These are phyloP conservation scores for Cryptosporidium xiaoi DNA, from an alignment of 169 alveolate genomes.

Conservation along the genomic window DNA sequence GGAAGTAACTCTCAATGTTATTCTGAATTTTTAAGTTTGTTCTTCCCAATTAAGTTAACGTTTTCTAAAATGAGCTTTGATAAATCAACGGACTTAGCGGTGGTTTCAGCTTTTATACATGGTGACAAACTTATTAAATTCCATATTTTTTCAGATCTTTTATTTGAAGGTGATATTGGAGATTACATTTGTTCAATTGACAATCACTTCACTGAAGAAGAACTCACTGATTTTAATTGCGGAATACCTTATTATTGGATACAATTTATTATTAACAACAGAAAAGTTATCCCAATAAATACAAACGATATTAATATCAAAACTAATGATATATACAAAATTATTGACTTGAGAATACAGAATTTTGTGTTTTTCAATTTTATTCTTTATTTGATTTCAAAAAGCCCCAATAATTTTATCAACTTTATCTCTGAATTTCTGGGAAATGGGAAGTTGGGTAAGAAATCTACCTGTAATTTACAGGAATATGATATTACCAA, in stretches of 20 bases:
- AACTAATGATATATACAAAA: constrained; percentile 17
- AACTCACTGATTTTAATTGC: not conserved
- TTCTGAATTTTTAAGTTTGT: not conserved
- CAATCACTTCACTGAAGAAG: not conserved
- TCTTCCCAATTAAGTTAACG: constrained; percentile 33
- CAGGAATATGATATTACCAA: not conserved
- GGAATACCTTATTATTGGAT: constrained; percentile 69
- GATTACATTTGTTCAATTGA: constrained; percentile 28
- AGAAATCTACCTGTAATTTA: no score
- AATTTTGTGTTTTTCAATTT: constrained; percentile 30
- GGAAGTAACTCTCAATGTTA: not conserved
- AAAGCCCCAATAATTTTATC: constrained; percentile 1
- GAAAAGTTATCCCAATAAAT: constrained; percentile 8
- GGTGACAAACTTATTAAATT: not conserved
- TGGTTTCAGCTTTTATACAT: not conserved
- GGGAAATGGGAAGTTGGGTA: no score
- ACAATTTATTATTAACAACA: constrained; percentile 47
- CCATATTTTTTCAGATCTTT: constrained; percentile 49
- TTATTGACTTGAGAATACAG: constrained; percentile 25
- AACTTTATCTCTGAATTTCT: constrained; percentile 12
- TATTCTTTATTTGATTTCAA: constrained; percentile 21
- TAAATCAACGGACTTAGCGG: constrained; percentile 14
- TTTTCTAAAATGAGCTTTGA: constrained; percentile 22
- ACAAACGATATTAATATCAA: not conserved
- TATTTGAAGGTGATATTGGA: constrained; percentile 48